Percentiles rank a stretch among this genome's conserved stretches.
Conservation (phyloP, 1,139 yeast species). For the Kazachstania sp. region DNA sequence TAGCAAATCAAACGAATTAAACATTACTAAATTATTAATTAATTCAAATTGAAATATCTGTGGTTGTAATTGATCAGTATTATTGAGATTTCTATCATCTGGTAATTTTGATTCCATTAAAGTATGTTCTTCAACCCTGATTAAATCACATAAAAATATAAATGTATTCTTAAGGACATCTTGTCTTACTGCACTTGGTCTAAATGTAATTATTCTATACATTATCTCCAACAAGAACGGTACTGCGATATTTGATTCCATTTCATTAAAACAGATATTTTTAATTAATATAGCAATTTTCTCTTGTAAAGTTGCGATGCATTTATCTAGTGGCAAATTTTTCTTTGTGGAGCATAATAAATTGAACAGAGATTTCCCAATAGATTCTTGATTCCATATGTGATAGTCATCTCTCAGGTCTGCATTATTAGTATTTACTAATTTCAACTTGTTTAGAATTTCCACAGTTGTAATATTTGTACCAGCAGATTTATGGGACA, state of each 20-base stretch:
- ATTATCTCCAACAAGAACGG: constrained; percentile 51
- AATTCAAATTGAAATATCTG: constrained; percentile 32
- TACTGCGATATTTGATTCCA: constrained; percentile 31
- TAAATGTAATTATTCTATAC: constrained; percentile 44
- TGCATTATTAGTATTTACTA: constrained; percentile 32
- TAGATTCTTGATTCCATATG: constrained; percentile 27
- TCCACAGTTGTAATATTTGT: constrained; percentile 41
- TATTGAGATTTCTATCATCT: constrained; percentile 9
- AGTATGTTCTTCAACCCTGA: constrained; percentile 8
- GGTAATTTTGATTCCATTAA: neutral
- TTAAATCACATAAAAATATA: constrained; percentile 21
- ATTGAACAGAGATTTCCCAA: constrained; percentile 22
- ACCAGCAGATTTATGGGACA: constrained; percentile 41
- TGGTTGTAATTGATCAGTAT: constrained; percentile 10
- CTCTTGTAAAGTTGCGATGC: constrained; percentile 32
- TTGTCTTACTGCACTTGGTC: constrained; percentile 47
- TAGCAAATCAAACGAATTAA: constrained; percentile 47
- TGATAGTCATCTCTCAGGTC: constrained; percentile 28
- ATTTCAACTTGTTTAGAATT: constrained; percentile 41
- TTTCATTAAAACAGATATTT: constrained; percentile 17
- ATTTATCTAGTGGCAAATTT: constrained; percentile 19
- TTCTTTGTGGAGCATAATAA: constrained; percentile 17
- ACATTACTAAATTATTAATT: constrained; percentile 42
- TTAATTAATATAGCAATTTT: constrained; percentile 32
- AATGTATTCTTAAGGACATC: constrained; percentile 28